Evolutionary conservation across 2,329 filamentous ascomycete genomes (phyloP).

Genomic region (Botrytis tulipae): DNA sequence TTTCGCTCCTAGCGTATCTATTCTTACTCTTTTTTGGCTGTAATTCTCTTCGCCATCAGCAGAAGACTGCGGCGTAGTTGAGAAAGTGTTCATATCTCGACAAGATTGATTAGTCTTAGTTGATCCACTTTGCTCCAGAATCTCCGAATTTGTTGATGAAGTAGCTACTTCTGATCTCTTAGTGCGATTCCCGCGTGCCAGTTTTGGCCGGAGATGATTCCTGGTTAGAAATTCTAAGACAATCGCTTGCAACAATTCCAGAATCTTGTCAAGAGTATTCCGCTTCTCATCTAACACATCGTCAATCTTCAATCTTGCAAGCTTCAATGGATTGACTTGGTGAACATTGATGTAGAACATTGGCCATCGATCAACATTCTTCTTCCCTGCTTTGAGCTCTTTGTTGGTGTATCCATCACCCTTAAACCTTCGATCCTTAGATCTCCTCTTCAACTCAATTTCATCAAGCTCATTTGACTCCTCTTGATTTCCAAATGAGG

Average conservation of each 20-base stretch:
- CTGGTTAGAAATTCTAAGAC: constrained; percentile 72
- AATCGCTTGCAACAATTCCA: constrained; percentile 66
- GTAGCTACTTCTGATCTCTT: background rate
- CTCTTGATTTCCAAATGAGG: constrained; percentile 68
- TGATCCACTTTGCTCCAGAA: background rate
- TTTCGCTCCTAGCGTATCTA: constrained; percentile 29
- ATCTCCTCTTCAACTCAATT: constrained; percentile 40
- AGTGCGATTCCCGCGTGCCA: background rate
- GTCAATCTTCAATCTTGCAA: constrained; percentile 36
- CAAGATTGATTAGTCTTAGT: background rate
- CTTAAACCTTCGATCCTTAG: constrained; percentile 45
- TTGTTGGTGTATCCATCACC: constrained; percentile 49
- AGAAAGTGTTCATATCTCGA: background rate
- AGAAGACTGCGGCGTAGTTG: background rate
- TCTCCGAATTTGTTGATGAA: background rate
- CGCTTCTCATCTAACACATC: constrained; percentile 47
- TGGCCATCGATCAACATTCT: constrained; percentile 77
- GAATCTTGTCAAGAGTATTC: constrained; percentile 48
- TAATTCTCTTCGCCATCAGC: too few relatives aligned
- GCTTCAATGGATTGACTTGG: constrained; percentile 28
- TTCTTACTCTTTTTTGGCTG: background rate
- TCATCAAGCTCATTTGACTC: constrained; percentile 42
- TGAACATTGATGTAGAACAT: constrained; percentile 81
- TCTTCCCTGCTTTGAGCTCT: constrained; percentile 54
- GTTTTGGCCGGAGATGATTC: constrained; percentile 55